Evolutionary conservation across 257 asterid genomes (phyloP).

Genomic region (Eustoma russellianum): DNA sequence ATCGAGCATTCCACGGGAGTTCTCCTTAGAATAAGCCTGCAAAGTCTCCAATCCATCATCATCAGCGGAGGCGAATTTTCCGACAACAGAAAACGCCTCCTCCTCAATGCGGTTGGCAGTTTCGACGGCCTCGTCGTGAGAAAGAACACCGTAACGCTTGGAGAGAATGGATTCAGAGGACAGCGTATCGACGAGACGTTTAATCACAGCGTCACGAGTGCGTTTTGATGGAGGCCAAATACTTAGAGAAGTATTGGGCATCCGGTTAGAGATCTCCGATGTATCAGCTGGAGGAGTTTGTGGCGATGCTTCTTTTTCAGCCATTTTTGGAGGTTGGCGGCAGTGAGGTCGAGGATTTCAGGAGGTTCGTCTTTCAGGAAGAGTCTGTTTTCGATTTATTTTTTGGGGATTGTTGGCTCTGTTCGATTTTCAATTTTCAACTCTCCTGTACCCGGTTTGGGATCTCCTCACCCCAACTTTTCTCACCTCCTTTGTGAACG

Average conservation of each 20-base stretch:
- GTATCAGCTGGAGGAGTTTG: slow-evolving; percentile 7
- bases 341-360: slow-evolving; percentile 7
- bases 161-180: slow-evolving; percentile 70
- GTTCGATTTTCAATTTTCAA: too few relatives aligned
- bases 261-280: slow-evolving; percentile 2
- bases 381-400: neutral
- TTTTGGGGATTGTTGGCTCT: too few relatives aligned
- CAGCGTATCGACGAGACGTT: slow-evolving; percentile 69
- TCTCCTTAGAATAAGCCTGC: slow-evolving; percentile 82
- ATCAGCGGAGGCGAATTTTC: slow-evolving; percentile 24
- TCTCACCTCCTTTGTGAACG: too few relatives aligned
- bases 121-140: slow-evolving; percentile 61
- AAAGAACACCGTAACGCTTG: slow-evolving; percentile 71
- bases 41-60: slow-evolving; percentile 76
- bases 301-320: slow-evolving; percentile 15
- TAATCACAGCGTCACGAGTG: slow-evolving; percentile 76
- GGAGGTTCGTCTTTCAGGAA: neutral
- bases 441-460: too few relatives aligned
- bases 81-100: slow-evolving; percentile 57
- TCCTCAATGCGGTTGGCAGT: slow-evolving; percentile 55
- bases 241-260: slow-evolving; percentile 45
- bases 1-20: slow-evolving; percentile 73
- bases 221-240: slow-evolving; percentile 88
- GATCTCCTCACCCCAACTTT: too few relatives aligned
- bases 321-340: slow-evolving; percentile 14